Evolutionary conservation across 2,329 filamentous ascomycete species (phyloP).

Genomic region (Pseudogymnoascus sp.): DNA sequence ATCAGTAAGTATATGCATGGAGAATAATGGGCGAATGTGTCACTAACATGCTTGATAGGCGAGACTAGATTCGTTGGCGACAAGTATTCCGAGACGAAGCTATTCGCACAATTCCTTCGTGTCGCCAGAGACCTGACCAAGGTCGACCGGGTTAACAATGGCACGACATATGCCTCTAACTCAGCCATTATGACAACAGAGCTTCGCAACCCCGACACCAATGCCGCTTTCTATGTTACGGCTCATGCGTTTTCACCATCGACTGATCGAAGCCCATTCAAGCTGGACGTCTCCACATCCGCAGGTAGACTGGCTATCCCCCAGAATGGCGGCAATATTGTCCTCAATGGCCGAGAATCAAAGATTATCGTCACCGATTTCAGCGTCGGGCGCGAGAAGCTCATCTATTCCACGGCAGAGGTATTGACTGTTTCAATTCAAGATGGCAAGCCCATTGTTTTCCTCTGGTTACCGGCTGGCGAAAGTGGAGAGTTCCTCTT

Average conservation of each 20-base stretch:
- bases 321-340: slow-evolving; percentile 40
- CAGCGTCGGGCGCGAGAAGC: slow-evolving; percentile 41
- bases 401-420: slow-evolving; percentile 51
- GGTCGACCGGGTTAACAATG: slow-evolving; percentile 45
- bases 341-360: slow-evolving; percentile 53
- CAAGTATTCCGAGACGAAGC: slow-evolving; percentile 59
- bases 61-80: slow-evolving; percentile 42
- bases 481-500: slow-evolving; percentile 50
- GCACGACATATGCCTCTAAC: slow-evolving; percentile 46
- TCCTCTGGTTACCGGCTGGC: slow-evolving; percentile 47
- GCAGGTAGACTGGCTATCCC: slow-evolving; percentile 48
- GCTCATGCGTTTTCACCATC: slow-evolving; percentile 49
- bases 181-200: slow-evolving; percentile 46
- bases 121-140: slow-evolving; percentile 50
- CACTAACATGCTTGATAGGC: slow-evolving; percentile 11
- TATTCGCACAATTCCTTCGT: slow-evolving; percentile 53
- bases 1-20: slow-evolving; percentile 31
- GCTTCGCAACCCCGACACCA: slow-evolving; percentile 51
- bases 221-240: slow-evolving; percentile 52
- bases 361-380: slow-evolving; percentile 59
- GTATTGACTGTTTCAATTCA: slow-evolving; percentile 45
- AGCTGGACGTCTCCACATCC: slow-evolving; percentile 49
- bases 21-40: background rate
- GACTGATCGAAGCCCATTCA: slow-evolving; percentile 45
- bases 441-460: slow-evolving; percentile 41